Evolutionary conservation across 305 asterid species (phyloP).

Genomic region (Solanum chacoense): DNA sequence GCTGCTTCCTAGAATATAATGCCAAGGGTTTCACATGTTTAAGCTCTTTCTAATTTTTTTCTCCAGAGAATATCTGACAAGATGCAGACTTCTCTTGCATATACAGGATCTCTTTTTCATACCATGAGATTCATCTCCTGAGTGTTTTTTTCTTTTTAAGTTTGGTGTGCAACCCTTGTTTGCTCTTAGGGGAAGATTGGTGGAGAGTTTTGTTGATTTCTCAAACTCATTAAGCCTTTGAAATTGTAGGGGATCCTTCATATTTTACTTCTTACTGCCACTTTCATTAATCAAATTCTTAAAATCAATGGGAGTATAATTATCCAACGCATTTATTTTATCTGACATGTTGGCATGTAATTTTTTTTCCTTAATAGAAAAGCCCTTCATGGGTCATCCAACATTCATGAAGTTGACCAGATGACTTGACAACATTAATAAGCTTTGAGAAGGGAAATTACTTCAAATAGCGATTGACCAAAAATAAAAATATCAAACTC

Average conservation of each 20-base stretch:
- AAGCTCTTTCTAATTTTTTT: neutral
- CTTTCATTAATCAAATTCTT: neutral
- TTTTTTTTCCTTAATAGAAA: neutral
- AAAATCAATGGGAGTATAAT: neutral
- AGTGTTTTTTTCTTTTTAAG: neutral
- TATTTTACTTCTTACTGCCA: neutral
- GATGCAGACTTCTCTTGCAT: neutral
- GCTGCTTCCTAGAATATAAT: neutral
- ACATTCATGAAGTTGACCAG: neutral
- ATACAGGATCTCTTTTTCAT: neutral
- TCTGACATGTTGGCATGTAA: neutral
- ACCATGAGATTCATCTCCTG: neutral
- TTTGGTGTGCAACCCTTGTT: neutral
- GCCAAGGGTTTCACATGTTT: neutral
- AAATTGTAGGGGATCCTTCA: neutral
- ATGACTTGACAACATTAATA: neutral
- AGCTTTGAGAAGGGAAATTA: neutral
- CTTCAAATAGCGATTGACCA: neutral
- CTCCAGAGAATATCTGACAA: neutral
- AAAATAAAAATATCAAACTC: conserved; percentile 6
- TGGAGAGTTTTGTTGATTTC: neutral
- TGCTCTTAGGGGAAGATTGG: neutral
- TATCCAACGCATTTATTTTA: neutral
- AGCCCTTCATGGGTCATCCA: neutral
- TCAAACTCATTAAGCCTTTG: neutral